Percentiles rank a stretch among this genome's conserved stretches.
phyloP scores from a whole-genome alignment of 78 protist species.

The Corallochytrium limacisporum region DNA sequence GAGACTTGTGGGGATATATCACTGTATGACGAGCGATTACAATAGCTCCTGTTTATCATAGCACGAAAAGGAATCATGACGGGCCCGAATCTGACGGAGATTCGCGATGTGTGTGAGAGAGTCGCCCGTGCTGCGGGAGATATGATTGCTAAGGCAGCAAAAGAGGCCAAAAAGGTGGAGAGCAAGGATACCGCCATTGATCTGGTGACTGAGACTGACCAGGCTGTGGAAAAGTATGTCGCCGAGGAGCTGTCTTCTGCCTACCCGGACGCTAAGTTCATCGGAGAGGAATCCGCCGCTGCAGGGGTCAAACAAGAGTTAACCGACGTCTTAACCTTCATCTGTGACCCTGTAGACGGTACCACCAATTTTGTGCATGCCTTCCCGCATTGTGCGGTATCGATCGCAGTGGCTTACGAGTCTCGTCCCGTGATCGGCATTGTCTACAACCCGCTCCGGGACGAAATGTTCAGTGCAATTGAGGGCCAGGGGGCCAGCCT shows the following conservation, averaged over 20 bases:
- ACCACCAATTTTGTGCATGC: constrained; percentile 68
- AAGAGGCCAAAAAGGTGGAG: not conserved
- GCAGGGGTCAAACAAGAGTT: constrained; percentile 5
- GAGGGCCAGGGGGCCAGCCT: not conserved
- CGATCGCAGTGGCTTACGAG: constrained; percentile 2
- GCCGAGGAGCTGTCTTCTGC: not conserved
- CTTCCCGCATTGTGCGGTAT: constrained; percentile 16
- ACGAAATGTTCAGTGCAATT: not conserved
- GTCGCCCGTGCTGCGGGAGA: too few relatives aligned
- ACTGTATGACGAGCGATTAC: too few relatives aligned
- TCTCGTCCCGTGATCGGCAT: not conserved
- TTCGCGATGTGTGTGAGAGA: too few relatives aligned
- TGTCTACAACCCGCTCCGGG: not conserved
- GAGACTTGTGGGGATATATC: too few relatives aligned
- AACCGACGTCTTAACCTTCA: constrained; percentile 61
- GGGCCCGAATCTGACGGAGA: too few relatives aligned
- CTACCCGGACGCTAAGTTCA: not conserved
- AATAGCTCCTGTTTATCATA: too few relatives aligned
- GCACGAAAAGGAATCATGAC: too few relatives aligned
- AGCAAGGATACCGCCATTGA: not conserved
- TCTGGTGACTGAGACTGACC: constrained; percentile 1
- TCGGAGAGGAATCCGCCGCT: constrained; percentile 8
- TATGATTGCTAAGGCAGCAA: too few relatives aligned
- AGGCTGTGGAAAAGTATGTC: not conserved
- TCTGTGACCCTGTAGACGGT: constrained; percentile 79